Evolutionary conservation across 805 yeast species (phyloP), one percentile per base, ranked within the genome.

Genomic region (Starmerella roubikii): DNA sequence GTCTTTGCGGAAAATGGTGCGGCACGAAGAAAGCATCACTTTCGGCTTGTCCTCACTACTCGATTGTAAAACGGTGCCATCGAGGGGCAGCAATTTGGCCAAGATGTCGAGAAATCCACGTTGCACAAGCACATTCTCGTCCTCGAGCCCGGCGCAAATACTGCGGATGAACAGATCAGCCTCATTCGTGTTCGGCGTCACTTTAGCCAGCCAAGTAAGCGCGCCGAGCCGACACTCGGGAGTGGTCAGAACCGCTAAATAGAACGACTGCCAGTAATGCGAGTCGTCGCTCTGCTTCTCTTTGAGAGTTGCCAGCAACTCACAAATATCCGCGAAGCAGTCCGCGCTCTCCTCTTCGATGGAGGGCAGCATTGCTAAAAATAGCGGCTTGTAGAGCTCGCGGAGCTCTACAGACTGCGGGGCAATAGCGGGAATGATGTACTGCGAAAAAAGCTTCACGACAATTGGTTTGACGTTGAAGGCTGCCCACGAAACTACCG

Each of bases 341-440:
- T 91, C 98, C 17, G 86, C 74, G 30, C 86, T 73, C 48, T 86
- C 94, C 51, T 91, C 97, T 51, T 91, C 98, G 37, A 91, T 69
- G 0, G 94, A 94, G 0, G 94, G 85, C 3, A 88, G 58, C 25
- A 86, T 64, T 44, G 88, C 72, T 35, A 85, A 65, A 4, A 88
- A 58, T 7, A 88, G 52, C 0, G 96, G 85, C 41, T 72, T 75
- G 25, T 80, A 61, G 15, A 83, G 57, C 19, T 69, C 59, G 39
- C 74, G 66, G 40, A 86, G 57, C 38, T 30, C 45, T 1, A 3
- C 6, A n/a, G 42, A 29, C 15, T 31, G 20, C 2, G 35, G 1
- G 2, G 74, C 53, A 3, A 78, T 70, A 3, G 81, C 50, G 2
- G 57, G 53, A 7, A 81, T 61, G 6, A 85, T 54, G 48, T 71